Evolutionary conservation across 2,329 filamentous ascomycete species (phyloP).

Genomic region (Sarocladium oryzae): DNA sequence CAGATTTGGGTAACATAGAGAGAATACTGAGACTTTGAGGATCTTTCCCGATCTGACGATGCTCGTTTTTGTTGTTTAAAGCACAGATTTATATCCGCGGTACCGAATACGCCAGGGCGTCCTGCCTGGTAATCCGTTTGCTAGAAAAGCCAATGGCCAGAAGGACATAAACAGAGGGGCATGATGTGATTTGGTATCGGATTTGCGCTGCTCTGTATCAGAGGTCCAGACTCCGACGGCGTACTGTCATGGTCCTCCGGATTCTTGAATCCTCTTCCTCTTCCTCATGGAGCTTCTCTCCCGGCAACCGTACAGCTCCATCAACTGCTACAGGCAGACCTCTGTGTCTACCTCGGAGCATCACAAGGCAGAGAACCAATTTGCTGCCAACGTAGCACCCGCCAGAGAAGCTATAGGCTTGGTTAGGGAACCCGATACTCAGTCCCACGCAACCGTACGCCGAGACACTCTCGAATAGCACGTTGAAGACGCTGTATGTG

Average conservation of each 20-base stretch:
- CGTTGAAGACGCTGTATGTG: conserved; percentile 52
- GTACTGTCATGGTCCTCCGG: conserved; percentile 21
- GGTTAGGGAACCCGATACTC: conserved; percentile 46
- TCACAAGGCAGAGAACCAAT: conserved; percentile 50
- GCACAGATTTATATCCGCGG: no score
- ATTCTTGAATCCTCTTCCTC: conserved; percentile 25
- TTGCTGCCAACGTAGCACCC: conserved; percentile 50
- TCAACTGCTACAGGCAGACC: conserved; percentile 51
- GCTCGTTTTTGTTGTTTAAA: no score
- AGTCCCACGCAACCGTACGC: conserved; percentile 58
- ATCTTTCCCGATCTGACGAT: no score
- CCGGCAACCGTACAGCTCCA: conserved; percentile 41
- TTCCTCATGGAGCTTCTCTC: conserved; percentile 21
- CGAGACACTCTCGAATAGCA: conserved; percentile 51
- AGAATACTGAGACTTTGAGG: no score
- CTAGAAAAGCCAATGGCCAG: not conserved
- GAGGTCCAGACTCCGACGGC: conserved; percentile 18
- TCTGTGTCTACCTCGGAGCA: conserved; percentile 50
- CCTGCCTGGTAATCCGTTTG: no score
- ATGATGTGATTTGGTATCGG: conserved; percentile 6
- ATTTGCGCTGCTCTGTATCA: not conserved
- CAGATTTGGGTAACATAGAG: no score
- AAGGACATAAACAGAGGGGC: not conserved
- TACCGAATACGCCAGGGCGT: no score
- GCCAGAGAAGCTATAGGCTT: conserved; percentile 49